Base-by-base conservation (phyloP, 2,329 filamentous ascomycete species). In the Grosmannia serpens region DNA sequence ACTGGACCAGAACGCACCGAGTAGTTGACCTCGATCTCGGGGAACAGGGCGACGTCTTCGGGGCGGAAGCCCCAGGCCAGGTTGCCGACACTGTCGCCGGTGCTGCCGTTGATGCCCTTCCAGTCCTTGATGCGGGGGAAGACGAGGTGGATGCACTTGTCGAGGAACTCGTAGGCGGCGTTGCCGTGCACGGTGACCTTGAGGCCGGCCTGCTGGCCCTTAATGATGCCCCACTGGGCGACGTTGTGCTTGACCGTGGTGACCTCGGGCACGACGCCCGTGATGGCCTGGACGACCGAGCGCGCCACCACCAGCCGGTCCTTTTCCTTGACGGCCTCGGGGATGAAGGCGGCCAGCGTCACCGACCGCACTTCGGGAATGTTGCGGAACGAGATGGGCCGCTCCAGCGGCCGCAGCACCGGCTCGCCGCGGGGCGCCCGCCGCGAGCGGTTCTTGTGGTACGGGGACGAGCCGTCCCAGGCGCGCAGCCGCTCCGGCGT, bases 41-140 rank as follows among this genome's bases (percentile, higher is more conserved):
- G 94, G 74, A 97, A 99, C 64, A 89, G 76, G 55, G 87, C 84
- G 66, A 96, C 84, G 65, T 87, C 83, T 60, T 89, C 85, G 6
- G 86, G 78, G 17, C 79, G 80, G 66, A 99, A 78, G 64, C 94
- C 94, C 71, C 91, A 92, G 11, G 79, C 80, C 64, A 99, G 80
- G 71, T 97, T 96, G 44, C 94, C 94, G 62, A 87, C 86, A 68
- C 84, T 85, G 71, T 99, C 94, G 68, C 94, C 94, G 46, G 89
- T 89, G 50, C 76, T 82, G 35, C 70, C 78, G 64, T 73, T 69
- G 58, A 84, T 67, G 24, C 94, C 94, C 58, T 82, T 83, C 88
- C 90, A 99, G 66, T 99, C 94, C 78, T 97, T 99, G 73, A 99
- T 95, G 68, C 86, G 88, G 46, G 94, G 94, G 69, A 97, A 80